Evolutionary conservation across 140 eudicot genomes (phyloP).

Genomic region (Anethum foeniculum): DNA sequence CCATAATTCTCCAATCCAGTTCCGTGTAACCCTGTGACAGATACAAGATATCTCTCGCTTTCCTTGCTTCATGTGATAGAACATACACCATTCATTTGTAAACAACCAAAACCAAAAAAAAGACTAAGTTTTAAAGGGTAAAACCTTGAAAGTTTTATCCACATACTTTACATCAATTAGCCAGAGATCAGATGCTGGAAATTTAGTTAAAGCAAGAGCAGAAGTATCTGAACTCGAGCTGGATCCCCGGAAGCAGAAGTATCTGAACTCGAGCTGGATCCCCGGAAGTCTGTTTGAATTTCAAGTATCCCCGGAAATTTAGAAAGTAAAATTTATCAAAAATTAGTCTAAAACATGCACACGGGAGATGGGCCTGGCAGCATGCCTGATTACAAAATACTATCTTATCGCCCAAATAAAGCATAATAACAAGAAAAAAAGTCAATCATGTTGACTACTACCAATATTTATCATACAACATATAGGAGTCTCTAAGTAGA

Average conservation of each 20-base stretch:
- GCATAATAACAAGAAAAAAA: not conserved
- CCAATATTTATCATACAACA: not conserved
- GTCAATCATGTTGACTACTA: not conserved
- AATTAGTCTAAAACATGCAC: not conserved
- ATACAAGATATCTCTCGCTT: slow-evolving; percentile 31
- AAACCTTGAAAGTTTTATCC: slow-evolving; percentile 67
- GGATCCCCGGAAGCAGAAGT: slow-evolving; percentile 84
- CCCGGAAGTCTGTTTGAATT: slow-evolving; percentile 51
- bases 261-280: slow-evolving; percentile 68
- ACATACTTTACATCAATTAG: slow-evolving; percentile 60
- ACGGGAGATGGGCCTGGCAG: not conserved
- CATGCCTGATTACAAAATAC: not conserved
- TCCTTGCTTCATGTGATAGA: slow-evolving; percentile 46
- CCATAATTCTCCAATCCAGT: slow-evolving; percentile 88
- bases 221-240: slow-evolving; percentile 56
- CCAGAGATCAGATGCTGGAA: slow-evolving; percentile 82
- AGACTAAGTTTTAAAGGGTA: slow-evolving; percentile 4
- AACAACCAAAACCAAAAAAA: not conserved
- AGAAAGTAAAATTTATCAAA: not conserved
- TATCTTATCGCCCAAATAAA: not conserved
- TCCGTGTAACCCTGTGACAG: slow-evolving; percentile 62
- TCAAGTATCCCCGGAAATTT: not conserved
- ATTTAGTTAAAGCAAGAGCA: slow-evolving; percentile 78
- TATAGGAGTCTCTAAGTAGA: not conserved
- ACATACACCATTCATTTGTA: slow-evolving; percentile 3